Conservation (phyloP, 2,329 filamentous ascomycete species). For the Venturia aucupariae region DNA sequence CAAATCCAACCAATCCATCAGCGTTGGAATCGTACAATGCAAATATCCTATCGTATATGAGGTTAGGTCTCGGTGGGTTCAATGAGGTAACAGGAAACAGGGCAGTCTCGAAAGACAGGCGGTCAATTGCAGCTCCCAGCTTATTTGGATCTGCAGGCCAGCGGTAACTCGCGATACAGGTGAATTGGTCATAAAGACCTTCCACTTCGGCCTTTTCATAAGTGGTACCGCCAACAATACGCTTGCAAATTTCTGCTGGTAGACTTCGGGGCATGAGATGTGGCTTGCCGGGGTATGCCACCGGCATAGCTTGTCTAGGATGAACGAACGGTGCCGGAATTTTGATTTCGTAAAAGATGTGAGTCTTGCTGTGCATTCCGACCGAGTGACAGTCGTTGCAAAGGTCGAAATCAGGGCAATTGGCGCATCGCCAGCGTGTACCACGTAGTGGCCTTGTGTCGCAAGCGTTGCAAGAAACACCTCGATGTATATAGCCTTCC, state of each 20-base stretch:
- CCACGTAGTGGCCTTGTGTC: slow-evolving; percentile 82
- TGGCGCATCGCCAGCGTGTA: slow-evolving; percentile 86
- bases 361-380: slow-evolving; percentile 72
- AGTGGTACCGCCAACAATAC: slow-evolving; percentile 37
- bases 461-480: slow-evolving; percentile 81
- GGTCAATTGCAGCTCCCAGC: slow-evolving; percentile 75
- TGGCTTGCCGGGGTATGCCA: slow-evolving; percentile 85
- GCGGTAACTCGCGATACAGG: slow-evolving; percentile 73
- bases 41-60: slow-evolving; percentile 95
- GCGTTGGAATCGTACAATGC: slow-evolving; percentile 89
- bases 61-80: slow-evolving; percentile 68
- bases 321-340: slow-evolving; percentile 77
- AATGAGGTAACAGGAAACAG: slow-evolving; percentile 78
- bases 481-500: slow-evolving; percentile 84
- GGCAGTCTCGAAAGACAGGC: slow-evolving; percentile 84
- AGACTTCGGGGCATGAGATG: slow-evolving; percentile 60
- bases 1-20: slow-evolving; percentile 82
- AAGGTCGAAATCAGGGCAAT: slow-evolving; percentile 91
- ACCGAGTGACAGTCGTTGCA: slow-evolving; percentile 85
- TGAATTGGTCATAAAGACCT: slow-evolving; percentile 94
- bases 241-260: slow-evolving; percentile 56
- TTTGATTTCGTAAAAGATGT: slow-evolving; percentile 93
- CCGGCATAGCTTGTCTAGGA: slow-evolving; percentile 67
- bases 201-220: slow-evolving; percentile 81
- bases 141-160: slow-evolving; percentile 74